Evolutionary conservation across 176 grass and related monocot genomes (phyloP).

Genomic region (Aegilops sharonensis): DNA sequence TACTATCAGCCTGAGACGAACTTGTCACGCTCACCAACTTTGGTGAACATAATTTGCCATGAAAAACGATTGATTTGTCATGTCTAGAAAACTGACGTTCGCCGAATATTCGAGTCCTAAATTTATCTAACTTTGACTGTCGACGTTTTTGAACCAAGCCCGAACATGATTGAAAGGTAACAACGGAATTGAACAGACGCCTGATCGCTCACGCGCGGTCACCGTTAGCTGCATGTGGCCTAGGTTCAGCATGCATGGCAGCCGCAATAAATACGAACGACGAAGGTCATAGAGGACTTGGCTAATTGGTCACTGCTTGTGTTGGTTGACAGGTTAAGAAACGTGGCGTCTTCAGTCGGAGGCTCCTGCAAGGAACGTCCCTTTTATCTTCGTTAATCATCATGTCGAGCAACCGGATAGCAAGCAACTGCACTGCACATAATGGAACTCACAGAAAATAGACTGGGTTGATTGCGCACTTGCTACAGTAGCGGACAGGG

Average conservation of each 20-base stretch:
- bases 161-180: too few species aligned
- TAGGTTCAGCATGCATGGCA: background rate
- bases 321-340: background rate
- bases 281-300: background rate
- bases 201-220: background rate
- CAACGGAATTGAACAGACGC: background rate
- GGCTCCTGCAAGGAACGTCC: constrained; percentile 14
- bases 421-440: background rate
- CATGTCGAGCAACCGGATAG: background rate
- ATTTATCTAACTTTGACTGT: too few species aligned
- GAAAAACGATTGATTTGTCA: too few species aligned
- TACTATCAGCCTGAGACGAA: too few species aligned
- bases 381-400: background rate
- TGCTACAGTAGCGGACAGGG: background rate
- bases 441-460: background rate
- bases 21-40: too few species aligned
- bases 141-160: too few species aligned
- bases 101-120: too few species aligned
- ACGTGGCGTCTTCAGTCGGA: background rate
- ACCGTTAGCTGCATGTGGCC: background rate
- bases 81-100: too few species aligned
- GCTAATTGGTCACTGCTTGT: background rate
- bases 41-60: too few species aligned
- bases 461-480: background rate
- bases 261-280: background rate